These are phyloP conservation scores for Tylopilus felleus DNA, from an alignment of 768 basidiomycete species.

Conservation along the genomic window DNA sequence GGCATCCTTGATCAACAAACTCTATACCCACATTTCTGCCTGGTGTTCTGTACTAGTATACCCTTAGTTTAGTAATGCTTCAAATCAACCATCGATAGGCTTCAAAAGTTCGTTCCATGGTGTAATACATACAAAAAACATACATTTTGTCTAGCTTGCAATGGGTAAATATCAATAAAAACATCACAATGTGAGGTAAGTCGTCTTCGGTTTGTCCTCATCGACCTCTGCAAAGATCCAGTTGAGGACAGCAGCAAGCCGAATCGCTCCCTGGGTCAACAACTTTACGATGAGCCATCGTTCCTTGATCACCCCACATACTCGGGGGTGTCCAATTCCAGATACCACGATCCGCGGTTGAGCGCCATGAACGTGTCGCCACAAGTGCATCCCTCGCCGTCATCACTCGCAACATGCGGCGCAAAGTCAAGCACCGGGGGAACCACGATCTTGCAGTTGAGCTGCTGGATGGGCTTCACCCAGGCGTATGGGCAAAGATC, in stretches of 20 bases:
- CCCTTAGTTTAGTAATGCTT: too few species aligned
- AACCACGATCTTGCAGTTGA: constrained; percentile 85
- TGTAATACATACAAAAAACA: too few species aligned
- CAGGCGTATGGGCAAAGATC: constrained; percentile 75
- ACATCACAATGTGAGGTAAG: constrained; percentile 5
- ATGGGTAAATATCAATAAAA: too few species aligned
- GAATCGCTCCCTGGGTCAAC: constrained; percentile 76
- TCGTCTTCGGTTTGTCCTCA: neutral
- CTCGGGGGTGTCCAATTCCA: constrained; percentile 78
- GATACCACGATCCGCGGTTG: constrained; percentile 33
- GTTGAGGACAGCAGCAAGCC: constrained; percentile 83
- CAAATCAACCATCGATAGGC: too few species aligned
- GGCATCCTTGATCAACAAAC: too few species aligned
- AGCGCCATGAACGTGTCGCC: neutral
- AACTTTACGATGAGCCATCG: constrained; percentile 76
- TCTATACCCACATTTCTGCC: too few species aligned
- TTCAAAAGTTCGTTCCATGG: too few species aligned
- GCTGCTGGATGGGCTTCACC: constrained; percentile 65
- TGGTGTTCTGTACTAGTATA: too few species aligned
- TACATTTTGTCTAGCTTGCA: too few species aligned
- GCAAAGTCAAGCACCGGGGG: constrained; percentile 60
- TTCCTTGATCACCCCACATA: constrained; percentile 67
- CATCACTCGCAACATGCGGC: neutral
- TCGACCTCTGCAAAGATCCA: constrained; percentile 48
- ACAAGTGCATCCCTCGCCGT: too few species aligned